phyloP scores from a whole-genome alignment of 805 yeast genomes.

The Kodamaea sagamina region DNA sequence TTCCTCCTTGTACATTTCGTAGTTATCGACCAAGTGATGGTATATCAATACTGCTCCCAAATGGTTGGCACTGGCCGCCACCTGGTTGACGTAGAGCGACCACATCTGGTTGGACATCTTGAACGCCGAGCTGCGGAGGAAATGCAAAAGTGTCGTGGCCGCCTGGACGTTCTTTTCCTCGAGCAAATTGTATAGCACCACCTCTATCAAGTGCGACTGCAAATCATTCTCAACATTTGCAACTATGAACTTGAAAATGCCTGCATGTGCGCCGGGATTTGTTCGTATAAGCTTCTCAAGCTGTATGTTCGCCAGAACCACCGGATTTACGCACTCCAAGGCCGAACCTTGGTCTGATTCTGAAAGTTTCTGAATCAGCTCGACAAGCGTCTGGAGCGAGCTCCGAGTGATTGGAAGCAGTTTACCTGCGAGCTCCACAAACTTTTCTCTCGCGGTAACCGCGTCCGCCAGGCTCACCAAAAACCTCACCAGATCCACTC shows the following conservation, averaged over 20 bases:
- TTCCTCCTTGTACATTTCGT: constrained; percentile 17
- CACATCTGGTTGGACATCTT: constrained; percentile 36
- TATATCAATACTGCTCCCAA: constrained; percentile 36
- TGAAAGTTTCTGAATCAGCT: no score
- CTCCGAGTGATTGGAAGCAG: no score
- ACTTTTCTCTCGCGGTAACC: neutral
- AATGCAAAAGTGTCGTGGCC: constrained; percentile 30
- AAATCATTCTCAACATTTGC: constrained; percentile 11
- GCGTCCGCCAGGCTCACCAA: neutral
- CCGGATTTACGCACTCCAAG: neutral
- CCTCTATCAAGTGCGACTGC: constrained; percentile 23
- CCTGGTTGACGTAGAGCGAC: constrained; percentile 30
- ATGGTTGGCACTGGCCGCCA: constrained; percentile 26
- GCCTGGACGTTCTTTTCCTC: constrained; percentile 23
- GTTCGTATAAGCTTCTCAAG: constrained; percentile 5
- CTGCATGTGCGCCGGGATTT: neutral
- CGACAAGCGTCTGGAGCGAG: no score
- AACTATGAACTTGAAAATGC: constrained; percentile 13
- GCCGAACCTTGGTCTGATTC: neutral
- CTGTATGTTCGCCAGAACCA: neutral
- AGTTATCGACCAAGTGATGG: constrained; percentile 38
- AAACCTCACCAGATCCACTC: neutral
- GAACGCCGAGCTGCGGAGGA: constrained; percentile 21
- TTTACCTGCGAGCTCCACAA: neutral
- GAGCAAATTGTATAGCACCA: constrained; percentile 24